Evolutionary conservation across 257 asterid species (phyloP).

Genomic region (Salvia rosmarinus): DNA sequence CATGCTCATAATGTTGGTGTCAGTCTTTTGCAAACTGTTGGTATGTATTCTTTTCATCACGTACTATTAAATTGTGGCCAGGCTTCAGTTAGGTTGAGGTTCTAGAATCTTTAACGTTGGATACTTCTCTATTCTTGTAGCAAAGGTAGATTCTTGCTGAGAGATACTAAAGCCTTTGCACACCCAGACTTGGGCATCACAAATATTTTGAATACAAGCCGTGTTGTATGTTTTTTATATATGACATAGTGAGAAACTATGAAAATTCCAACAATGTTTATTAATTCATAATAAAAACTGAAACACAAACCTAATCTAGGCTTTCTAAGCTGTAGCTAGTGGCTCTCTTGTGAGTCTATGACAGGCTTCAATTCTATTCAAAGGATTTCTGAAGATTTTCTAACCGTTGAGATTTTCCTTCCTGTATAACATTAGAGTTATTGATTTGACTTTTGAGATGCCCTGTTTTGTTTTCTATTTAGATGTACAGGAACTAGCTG

Average conservation of each 20-base stretch:
- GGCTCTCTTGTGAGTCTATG: too few relatives aligned
- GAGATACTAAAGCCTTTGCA: constrained; percentile 4
- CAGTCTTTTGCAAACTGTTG: constrained; percentile 82
- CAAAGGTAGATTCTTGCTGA: not conserved
- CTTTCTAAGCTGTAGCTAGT: not conserved
- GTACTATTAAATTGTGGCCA: constrained; percentile 14
- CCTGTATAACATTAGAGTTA: not conserved
- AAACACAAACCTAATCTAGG: not conserved
- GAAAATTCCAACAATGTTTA: not conserved
- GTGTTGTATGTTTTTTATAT: not conserved
- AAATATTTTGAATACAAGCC: not conserved
- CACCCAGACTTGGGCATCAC: not conserved
- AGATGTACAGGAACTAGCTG: not conserved
- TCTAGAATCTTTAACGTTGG: not conserved
- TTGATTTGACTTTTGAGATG: not conserved
- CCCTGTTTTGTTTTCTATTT: not conserved
- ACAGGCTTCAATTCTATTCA: not conserved
- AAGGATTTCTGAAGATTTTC: not conserved
- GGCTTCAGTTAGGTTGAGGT: constrained; percentile 14
- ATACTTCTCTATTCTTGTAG: constrained; percentile 13
- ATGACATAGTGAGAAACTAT: constrained; percentile 11
- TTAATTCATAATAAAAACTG: not conserved
- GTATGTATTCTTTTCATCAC: constrained; percentile 46
- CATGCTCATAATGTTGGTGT: constrained; percentile 99
- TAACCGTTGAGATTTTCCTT: not conserved